Evolutionary conservation across 1,139 yeast genomes (phyloP).

Genomic region (Williopsis jadinii): DNA sequence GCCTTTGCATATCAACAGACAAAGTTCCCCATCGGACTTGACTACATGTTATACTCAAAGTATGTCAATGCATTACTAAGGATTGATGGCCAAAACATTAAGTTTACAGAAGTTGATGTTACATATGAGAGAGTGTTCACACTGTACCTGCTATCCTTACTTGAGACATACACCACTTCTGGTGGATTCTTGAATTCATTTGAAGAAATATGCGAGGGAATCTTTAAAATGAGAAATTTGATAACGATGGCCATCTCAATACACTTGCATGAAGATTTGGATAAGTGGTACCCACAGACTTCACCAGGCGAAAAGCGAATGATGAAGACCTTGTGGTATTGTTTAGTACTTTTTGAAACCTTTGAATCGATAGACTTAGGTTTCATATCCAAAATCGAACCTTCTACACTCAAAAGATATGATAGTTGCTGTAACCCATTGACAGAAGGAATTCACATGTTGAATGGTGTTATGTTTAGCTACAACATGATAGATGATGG

Average conservation of each 20-base stretch:
- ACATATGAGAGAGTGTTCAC: constrained; percentile 5
- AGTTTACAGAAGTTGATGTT: constrained; percentile 5
- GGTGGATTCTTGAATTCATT: constrained; percentile 8
- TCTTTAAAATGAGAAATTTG: constrained; percentile 6
- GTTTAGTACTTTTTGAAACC: constrained; percentile 7
- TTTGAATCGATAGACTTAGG: constrained; percentile 13
- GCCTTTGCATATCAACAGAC: constrained; percentile 8
- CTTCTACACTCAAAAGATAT: constrained; percentile 8
- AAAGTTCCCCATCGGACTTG: constrained; percentile 1
- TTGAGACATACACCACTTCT: constrained; percentile 10
- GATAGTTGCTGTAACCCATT: constrained; percentile 9
- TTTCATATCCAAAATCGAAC: constrained; percentile 12
- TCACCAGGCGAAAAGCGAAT: constrained; percentile 4
- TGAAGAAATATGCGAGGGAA: constrained; percentile 9
- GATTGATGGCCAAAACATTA: constrained; percentile 7
- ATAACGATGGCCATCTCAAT: constrained; percentile 8
- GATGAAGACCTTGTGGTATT: constrained; percentile 12
- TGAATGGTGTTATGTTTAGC: constrained; percentile 10
- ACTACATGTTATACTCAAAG: constrained; percentile 8
- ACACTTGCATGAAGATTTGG: constrained; percentile 10
- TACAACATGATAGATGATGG: constrained; percentile 14
- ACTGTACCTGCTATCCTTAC: constrained; percentile 2
- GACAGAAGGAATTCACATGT: constrained; percentile 8
- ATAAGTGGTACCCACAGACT: constrained; percentile 8
- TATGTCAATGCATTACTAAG: constrained; percentile 8